Percentiles rank a stretch among this genome's conserved stretches.
Conservation (phyloP, 768 basidiomycete genomes). For the Phlegmacium glaucopus region DNA sequence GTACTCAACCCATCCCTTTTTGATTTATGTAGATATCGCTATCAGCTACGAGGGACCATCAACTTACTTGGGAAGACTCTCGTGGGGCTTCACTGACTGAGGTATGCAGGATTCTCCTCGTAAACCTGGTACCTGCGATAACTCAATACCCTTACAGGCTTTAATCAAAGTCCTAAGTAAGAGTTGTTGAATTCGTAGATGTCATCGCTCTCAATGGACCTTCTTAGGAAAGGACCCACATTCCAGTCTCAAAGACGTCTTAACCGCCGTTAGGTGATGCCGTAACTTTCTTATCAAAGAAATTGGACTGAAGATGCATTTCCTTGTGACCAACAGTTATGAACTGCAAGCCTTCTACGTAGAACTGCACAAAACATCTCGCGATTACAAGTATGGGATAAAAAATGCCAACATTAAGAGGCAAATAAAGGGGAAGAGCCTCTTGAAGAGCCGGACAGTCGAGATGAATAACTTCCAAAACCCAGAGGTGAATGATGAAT, state of each 20-base stretch:
- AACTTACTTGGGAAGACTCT: slow-evolving; percentile 33
- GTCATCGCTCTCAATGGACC: too few relatives aligned
- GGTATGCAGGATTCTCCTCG: slow-evolving; percentile 8
- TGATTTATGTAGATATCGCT: slow-evolving; percentile 32
- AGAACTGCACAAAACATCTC: slow-evolving; percentile 21
- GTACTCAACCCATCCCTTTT: not conserved
- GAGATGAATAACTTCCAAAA: slow-evolving; percentile 40
- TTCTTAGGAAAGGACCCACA: slow-evolving; percentile 24
- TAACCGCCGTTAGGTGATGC: slow-evolving; percentile 27
- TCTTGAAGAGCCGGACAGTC: slow-evolving; percentile 6
- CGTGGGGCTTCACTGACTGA: slow-evolving; percentile 37
- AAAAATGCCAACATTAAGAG: slow-evolving; percentile 15
- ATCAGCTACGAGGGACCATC: slow-evolving; percentile 34
- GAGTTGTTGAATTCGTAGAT: not conserved
- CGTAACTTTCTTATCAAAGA: not conserved
- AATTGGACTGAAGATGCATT: not conserved
- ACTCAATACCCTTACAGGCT: too few relatives aligned
- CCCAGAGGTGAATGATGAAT: slow-evolving; percentile 24
- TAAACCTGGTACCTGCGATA: too few relatives aligned
- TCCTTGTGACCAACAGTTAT: slow-evolving; percentile 18
- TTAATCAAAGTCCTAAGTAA: slow-evolving; percentile 10
- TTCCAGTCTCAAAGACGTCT: slow-evolving; percentile 24
- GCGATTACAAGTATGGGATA: slow-evolving; percentile 21
- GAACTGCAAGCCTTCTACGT: slow-evolving; percentile 29
- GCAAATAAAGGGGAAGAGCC: slow-evolving; percentile 13